phyloP scores from a whole-genome alignment of 495 filamentous ascomycete genomes.

The Oidiodendron maius region DNA sequence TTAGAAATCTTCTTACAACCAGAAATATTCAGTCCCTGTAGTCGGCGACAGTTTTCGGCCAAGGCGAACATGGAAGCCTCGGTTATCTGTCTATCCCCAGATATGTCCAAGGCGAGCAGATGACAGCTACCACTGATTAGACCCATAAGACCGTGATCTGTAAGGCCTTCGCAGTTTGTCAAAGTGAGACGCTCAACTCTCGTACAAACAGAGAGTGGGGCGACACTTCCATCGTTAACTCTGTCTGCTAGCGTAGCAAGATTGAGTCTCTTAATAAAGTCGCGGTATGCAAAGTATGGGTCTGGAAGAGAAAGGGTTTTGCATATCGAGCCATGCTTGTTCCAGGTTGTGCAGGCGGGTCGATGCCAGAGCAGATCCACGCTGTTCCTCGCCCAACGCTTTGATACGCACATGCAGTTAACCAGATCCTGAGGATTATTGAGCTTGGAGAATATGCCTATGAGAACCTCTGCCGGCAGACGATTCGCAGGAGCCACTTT shows the following conservation, averaged over 20 bases:
- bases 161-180: slow-evolving; percentile 80
- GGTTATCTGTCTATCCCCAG: slow-evolving; percentile 70
- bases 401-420: slow-evolving; percentile 87
- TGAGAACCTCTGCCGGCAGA: slow-evolving; percentile 90
- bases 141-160: slow-evolving; percentile 74
- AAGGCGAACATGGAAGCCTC: slow-evolving; percentile 77
- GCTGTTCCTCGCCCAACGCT: slow-evolving; percentile 85
- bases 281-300: slow-evolving; percentile 77
- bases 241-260: slow-evolving; percentile 67
- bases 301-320: slow-evolving; percentile 59
- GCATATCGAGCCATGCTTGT: slow-evolving; percentile 70
- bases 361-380: slow-evolving; percentile 95
- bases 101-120: slow-evolving; percentile 87
- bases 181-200: slow-evolving; percentile 90
- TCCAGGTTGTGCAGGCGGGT: slow-evolving; percentile 82
- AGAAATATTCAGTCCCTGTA: slow-evolving; percentile 93
- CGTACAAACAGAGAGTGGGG: slow-evolving; percentile 77
- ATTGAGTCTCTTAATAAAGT: slow-evolving; percentile 87
- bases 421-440: slow-evolving; percentile 66
- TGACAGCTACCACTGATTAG: slow-evolving; percentile 74
- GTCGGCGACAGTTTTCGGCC: slow-evolving; percentile 68
- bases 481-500: slow-evolving; percentile 69
- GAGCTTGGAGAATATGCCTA: slow-evolving; percentile 85
- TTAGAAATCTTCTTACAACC: slow-evolving; percentile 80
- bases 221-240: slow-evolving; percentile 85